Base-by-base conservation (phyloP, 2,329 filamentous ascomycete genomes). In the Fusarium phyllophilum region DNA sequence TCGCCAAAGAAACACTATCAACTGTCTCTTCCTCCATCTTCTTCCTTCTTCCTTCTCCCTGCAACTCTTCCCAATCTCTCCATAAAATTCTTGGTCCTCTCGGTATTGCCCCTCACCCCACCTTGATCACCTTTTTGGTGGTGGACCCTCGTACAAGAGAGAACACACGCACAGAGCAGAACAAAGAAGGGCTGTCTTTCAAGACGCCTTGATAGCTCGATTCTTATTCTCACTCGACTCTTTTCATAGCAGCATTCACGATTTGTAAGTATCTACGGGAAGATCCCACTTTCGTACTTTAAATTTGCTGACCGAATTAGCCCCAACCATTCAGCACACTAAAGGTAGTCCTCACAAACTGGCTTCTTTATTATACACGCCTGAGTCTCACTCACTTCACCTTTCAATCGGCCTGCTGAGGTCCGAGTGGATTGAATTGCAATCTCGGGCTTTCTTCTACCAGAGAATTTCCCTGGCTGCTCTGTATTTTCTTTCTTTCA, bases 101-200 rank as follows among this genome's bases (percentile, higher is more conserved):
- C 54, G 49, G 42, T 56, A 60, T 75, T 59, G 61, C 70, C 70
- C 63, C 73, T 66, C 70, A 72, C 73, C 62, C 73, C 66, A 68
- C 66, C 62, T 71, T 63, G 49, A 48, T 61, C 55, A 70, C 52
- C 62, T 65, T 59, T 54, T 49, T 55, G 68, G 64, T 74, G 67
- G 73, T 69, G 73, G 73, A 72, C 52, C 61, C 58, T 72, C 72
- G 57, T 70, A 70, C 66, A 66, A 65, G 58, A 69, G 38, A 60
- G 41, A 62, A 22, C 64, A 57, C 44, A 56, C 65, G 58, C 65
- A 69, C 66, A 68, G 49, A 26, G 44, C 26, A 60, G 68, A 73
- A 75, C 73, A 75, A 74, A 75, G 66, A 61, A 67, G 75, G 68
- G 51, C 61, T 51, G 56, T 58, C 51, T 61, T 58, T 54, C 68